Percentiles rank a stretch among this genome's conserved stretches.
Evolutionary conservation across 2,329 filamentous ascomycete genomes (phyloP).

Genomic region (Sporothrix luriei): DNA sequence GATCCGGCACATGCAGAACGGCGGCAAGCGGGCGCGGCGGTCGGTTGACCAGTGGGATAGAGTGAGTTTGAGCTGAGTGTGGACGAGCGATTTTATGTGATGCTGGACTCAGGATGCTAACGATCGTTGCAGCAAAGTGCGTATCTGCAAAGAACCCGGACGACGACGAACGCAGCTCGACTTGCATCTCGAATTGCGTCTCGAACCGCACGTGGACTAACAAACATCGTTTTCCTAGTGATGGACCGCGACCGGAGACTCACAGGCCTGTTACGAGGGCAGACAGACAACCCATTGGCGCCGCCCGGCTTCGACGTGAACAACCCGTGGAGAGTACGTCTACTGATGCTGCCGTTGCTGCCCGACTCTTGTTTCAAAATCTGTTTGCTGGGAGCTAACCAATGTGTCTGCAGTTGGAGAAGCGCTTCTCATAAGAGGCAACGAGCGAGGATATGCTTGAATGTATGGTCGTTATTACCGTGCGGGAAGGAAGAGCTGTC

Average conservation of each 20-base stretch:
- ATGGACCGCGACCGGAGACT: constrained; percentile 66
- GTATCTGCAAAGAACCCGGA: constrained; percentile 10
- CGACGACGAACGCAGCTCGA: background rate
- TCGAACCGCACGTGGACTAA: background rate
- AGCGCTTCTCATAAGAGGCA: constrained; percentile 51
- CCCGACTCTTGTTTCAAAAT: background rate
- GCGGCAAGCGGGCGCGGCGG: constrained; percentile 62
- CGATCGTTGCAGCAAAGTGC: constrained; percentile 56
- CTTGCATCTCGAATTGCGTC: background rate
- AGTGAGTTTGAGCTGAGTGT: constrained; percentile 46
- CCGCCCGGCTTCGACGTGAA: constrained; percentile 64
- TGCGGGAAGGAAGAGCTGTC: background rate
- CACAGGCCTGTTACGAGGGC: constrained; percentile 61
- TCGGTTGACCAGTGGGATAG: constrained; percentile 66
- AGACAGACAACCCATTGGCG: constrained; percentile 58
- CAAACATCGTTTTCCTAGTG: constrained; percentile 49
- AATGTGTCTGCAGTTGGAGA: constrained; percentile 52
- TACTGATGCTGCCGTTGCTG: background rate
- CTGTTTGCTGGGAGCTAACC: constrained; percentile 28
- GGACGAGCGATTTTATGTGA: too few species aligned
- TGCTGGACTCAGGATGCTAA: constrained; percentile 39
- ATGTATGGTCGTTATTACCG: background rate
- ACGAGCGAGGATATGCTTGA: constrained; percentile 27
- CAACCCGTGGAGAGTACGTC: constrained; percentile 64
- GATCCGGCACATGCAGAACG: constrained; percentile 61